These are phyloP conservation scores for Thecaphora thlaspeos DNA, from an alignment of 1,284 basidiomycete species.

Conservation along the genomic window DNA sequence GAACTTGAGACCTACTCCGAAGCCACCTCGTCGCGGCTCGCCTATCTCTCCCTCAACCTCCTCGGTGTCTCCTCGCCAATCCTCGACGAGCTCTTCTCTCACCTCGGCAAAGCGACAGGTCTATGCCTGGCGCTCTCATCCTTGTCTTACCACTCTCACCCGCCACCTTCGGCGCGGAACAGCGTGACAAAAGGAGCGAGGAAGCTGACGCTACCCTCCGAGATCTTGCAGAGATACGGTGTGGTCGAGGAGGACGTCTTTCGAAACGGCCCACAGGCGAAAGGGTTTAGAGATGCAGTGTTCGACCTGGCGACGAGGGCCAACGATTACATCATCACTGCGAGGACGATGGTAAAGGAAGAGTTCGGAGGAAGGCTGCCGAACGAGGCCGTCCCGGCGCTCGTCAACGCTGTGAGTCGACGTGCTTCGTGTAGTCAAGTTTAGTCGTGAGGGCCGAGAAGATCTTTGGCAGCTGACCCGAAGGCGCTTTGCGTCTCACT, in stretches of 20 bases:
- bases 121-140: conserved; percentile 38
- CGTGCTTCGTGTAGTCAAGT: not conserved
- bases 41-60: conserved; percentile 49
- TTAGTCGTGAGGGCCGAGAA: too few species aligned
- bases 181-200: conserved; percentile 60
- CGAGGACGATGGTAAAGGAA: conserved; percentile 72
- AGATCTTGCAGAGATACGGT: conserved; percentile 75
- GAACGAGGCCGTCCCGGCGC: conserved; percentile 69
- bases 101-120: conserved; percentile 55
- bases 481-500: too few species aligned
- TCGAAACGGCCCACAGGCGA: conserved; percentile 67
- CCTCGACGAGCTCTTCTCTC: conserved; percentile 52
- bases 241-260: conserved; percentile 85
- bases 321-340: conserved; percentile 84
- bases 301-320: conserved; percentile 86
- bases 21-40: conserved; percentile 45
- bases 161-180: conserved; percentile 36
- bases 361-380: conserved; percentile 67
- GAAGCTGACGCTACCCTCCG: conserved; percentile 76
- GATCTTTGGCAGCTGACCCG: too few species aligned
- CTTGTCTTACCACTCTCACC: conserved; percentile 49
- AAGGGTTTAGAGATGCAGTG: conserved; percentile 69
- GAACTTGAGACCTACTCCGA: conserved; percentile 51
- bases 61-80: conserved; percentile 30
- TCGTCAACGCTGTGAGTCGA: conserved; percentile 70